A percentile compares a stretch with the other conserved stretches of the same genome.
Evolutionary conservation across 2,329 filamentous ascomycete genomes (phyloP).

Genomic region (Pseudogymnoascus sp.): DNA sequence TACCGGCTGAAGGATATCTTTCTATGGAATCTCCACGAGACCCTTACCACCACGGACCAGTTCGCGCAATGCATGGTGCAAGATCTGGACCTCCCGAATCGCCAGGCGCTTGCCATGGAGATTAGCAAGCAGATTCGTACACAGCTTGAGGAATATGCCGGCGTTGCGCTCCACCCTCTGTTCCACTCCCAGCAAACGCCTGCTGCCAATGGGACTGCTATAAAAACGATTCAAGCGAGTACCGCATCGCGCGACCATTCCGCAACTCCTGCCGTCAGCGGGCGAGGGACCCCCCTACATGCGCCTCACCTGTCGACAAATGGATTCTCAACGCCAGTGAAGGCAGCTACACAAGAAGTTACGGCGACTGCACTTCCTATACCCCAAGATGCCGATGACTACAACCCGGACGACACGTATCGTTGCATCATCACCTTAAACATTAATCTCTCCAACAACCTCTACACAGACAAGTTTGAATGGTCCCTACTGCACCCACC

Average conservation of each 20-base stretch:
- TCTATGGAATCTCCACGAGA: constrained; percentile 94
- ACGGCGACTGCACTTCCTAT: constrained; percentile 62
- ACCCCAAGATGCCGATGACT: constrained; percentile 57
- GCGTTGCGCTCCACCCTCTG: constrained; percentile 83
- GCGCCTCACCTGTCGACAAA: constrained; percentile 37
- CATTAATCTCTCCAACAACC: constrained; percentile 80
- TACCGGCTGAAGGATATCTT: constrained; percentile 94
- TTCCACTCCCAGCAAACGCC: constrained; percentile 55
- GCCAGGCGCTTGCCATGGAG: constrained; percentile 58
- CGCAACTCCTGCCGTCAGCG: constrained; percentile 37
- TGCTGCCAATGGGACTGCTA: constrained; percentile 26
- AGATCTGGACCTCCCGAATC: constrained; percentile 82
- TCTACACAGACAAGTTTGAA: constrained; percentile 96
- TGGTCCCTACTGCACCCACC: constrained; percentile 92
- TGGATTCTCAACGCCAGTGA: constrained; percentile 39
- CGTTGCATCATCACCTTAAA: constrained; percentile 85
- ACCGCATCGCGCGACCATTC: constrained; percentile 32
- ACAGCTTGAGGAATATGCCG: constrained; percentile 91
- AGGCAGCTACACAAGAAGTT: constrained; percentile 39
- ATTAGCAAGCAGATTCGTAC: constrained; percentile 92
- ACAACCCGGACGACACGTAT: constrained; percentile 90
- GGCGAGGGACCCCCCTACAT: constrained; percentile 47
- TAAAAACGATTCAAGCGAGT: constrained; percentile 27
- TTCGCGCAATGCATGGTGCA: constrained; percentile 88
- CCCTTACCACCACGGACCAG: constrained; percentile 85